phyloP scores from a whole-genome alignment of 2,329 filamentous ascomycete species.

The Volutella citrinella region DNA sequence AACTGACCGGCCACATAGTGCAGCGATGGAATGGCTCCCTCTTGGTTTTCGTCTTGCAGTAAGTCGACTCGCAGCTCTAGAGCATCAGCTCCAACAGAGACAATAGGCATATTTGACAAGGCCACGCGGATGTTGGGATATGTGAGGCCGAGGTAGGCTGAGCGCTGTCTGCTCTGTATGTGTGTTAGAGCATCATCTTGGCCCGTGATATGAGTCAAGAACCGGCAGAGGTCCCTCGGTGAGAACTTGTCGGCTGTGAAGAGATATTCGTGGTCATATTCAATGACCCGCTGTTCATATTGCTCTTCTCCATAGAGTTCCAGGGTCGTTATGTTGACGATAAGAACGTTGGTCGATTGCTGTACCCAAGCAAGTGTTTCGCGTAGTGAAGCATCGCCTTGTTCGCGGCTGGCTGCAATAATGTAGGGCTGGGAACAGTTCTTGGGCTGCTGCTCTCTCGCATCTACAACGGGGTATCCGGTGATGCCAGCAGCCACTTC shows the following conservation, averaged over 20 bases:
- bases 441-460: no score
- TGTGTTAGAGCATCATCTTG: conserved; percentile 3
- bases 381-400: not conserved
- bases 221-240: conserved; percentile 8
- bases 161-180: conserved; percentile 10
- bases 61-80: conserved; percentile 11
- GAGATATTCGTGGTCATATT: conserved; percentile 11
- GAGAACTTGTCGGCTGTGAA: conserved; percentile 7
- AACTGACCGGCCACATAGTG: conserved; percentile 11
- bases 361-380: not conserved
- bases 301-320: not conserved
- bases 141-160: conserved; percentile 11
- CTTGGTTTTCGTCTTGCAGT: conserved; percentile 2
- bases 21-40: conserved; percentile 3
- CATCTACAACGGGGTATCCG: conserved; percentile 4
- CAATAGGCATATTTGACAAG: conserved; percentile 14
- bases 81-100: conserved; percentile 13
- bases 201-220: conserved; percentile 10
- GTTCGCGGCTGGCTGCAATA: not conserved
- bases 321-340: conserved; percentile 1
- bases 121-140: conserved; percentile 11
- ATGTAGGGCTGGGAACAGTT: no score
- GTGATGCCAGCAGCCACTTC: conserved; percentile 12
- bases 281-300: not conserved
- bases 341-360: not conserved